Base-by-base conservation (phyloP, 225 moss, liverwort and hornwort species). In the Takakia lepidozioides region DNA sequence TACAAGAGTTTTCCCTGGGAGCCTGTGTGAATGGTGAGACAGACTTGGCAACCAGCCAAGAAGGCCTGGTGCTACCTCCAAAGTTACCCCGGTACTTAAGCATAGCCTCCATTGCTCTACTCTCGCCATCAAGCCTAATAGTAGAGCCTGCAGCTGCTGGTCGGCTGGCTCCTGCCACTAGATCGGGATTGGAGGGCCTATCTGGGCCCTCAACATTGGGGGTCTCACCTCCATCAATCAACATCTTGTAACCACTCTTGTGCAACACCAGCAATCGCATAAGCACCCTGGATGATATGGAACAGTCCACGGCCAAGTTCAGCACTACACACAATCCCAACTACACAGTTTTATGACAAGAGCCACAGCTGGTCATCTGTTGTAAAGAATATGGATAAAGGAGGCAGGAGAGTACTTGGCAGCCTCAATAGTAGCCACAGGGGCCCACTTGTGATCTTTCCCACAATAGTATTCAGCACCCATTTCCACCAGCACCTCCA, bases 401-500 rank as follows among this genome's bases (percentile, higher is more conserved):
- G 44, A 25, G 38, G 48, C 37, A 45, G 11, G 43, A 10, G 29
- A 48, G 36, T 87, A 98, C 95, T 99, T 99, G 55, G 91, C 66
- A 52, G 85, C 80, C 64, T 99, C 98, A 19, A 99, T 56, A 2
- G 91, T 78, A 23, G 87, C 98, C 51, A 99, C 80, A 3, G 98
- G 91, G 8, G 67, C 84, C 98, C 98, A 99, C 42, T 99, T 99
- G 44, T 72, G 58, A 5, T 91, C 87, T 79, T 56, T 85, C 19
- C 98, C 98, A 11, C 87, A 64, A 61, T 74, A 99, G 39, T 81
- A 71, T 63, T 99, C 98, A 1, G 98, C 60, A 43, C 73, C 70
- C 91, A 99, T 88, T 57, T 99, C 98, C 47, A 81, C 84, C 49
- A 99, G 51, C 40, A 99, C 85, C 67, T 99, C 98, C 46, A 85